These are phyloP conservation scores for Xenoacremonium recifei DNA, from an alignment of 2,329 filamentous ascomycete species.

Conservation along the genomic window DNA sequence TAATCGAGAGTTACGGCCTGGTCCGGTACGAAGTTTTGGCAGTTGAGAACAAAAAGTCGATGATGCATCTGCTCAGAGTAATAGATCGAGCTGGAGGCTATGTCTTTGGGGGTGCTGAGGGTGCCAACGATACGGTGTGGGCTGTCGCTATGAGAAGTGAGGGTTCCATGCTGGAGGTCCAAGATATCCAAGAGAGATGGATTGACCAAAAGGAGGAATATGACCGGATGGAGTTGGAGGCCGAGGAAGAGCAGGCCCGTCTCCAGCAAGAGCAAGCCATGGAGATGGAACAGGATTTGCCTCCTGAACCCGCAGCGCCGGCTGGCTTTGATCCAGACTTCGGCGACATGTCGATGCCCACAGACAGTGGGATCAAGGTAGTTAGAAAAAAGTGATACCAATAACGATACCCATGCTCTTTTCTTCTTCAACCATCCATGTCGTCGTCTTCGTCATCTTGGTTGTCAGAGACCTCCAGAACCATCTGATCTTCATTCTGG, in stretches of 20 bases:
- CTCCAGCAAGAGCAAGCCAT: slow-evolving; percentile 36
- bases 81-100: slow-evolving; percentile 94
- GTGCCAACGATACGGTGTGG: slow-evolving; percentile 96
- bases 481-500: slow-evolving; percentile 32
- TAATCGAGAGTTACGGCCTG: slow-evolving; percentile 87
- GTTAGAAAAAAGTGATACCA: slow-evolving; percentile 61
- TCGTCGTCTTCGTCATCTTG: slow-evolving; percentile 45
- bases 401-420: no score
- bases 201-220: slow-evolving; percentile 85
- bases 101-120: slow-evolving; percentile 85
- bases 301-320: slow-evolving; percentile 15
- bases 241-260: slow-evolving; percentile 73
- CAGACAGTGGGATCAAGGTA: slow-evolving; percentile 69
- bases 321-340: slow-evolving; percentile 44
- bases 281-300: slow-evolving; percentile 32
- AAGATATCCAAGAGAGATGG: slow-evolving; percentile 95
- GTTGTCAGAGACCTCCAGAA: slow-evolving; percentile 43
- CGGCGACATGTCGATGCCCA: slow-evolving; percentile 50
- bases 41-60: slow-evolving; percentile 94
- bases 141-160: slow-evolving; percentile 86
- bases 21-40: slow-evolving; percentile 92
- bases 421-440: slow-evolving; percentile 41
- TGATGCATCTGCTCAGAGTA: slow-evolving; percentile 86
- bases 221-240: slow-evolving; percentile 74
- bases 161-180: slow-evolving; percentile 72